These are phyloP conservation scores for Fusarium aywerte DNA, from an alignment of 2,329 filamentous ascomycete genomes.

Conservation along the genomic window DNA sequence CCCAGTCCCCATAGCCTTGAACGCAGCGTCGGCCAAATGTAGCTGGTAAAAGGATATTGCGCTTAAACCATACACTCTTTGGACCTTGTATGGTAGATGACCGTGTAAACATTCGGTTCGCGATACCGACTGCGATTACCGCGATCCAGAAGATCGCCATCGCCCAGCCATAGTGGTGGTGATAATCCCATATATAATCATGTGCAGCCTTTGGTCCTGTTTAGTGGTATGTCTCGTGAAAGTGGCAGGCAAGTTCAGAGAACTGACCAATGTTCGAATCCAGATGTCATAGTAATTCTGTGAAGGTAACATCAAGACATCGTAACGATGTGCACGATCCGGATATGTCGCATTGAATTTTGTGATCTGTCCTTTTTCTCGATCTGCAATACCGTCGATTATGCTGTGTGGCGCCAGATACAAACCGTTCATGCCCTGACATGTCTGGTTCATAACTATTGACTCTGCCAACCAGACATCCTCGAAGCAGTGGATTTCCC, in stretches of 20 bases:
- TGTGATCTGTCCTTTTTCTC: not conserved
- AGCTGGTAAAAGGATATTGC: not conserved
- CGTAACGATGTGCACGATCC: not conserved
- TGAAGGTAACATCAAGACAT: not conserved
- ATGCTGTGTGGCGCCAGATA: not conserved
- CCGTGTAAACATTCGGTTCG: rapidly evolving
- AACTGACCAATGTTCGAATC: conserved; percentile 4
- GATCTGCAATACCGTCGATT: not conserved
- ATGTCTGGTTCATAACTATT: not conserved
- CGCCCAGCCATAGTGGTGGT: conserved; percentile 10
- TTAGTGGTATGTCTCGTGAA: rapidly evolving
- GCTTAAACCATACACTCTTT: not conserved
- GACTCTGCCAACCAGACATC: not conserved
- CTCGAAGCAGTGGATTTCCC: not conserved
- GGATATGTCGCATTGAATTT: conserved; percentile 8
- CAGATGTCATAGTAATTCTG: conserved; percentile 1
- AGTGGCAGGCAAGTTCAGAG: rapidly evolving
- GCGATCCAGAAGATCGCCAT: conserved; percentile 10
- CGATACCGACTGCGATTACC: not conserved
- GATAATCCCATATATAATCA: conserved; percentile 11
- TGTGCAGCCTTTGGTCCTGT: not conserved
- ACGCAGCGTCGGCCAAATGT: conserved; percentile 6
- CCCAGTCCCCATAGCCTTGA: conserved; percentile 7
- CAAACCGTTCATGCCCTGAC: not conserved
- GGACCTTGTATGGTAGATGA: rapidly evolving